Evolutionary conservation across 495 filamentous ascomycete genomes (phyloP).

Genomic region (Penicillium paradoxum): DNA sequence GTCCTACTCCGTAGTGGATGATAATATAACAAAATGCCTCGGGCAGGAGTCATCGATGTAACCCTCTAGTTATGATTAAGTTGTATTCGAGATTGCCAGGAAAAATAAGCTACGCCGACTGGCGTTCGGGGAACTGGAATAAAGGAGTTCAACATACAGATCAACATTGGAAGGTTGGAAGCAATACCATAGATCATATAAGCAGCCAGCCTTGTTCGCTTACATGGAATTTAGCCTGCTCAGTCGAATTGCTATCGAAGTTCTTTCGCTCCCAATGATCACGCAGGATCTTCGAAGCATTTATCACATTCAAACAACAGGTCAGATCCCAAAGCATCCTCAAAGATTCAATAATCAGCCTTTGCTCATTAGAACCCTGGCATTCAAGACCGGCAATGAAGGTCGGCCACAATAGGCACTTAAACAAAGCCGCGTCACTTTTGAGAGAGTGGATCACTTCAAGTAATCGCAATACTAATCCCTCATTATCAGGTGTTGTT

Average conservation of each 20-base stretch:
- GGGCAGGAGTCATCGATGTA: too few species aligned
- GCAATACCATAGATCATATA: not conserved
- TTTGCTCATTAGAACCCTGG: not conserved
- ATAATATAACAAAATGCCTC: too few species aligned
- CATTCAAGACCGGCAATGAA: slow-evolving; percentile 48
- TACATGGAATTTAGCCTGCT: not conserved
- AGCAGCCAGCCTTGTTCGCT: not conserved
- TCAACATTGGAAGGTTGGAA: too few species aligned
- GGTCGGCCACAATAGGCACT: slow-evolving; percentile 49
- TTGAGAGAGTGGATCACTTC: slow-evolving; percentile 35
- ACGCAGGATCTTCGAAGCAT: slow-evolving; percentile 2
- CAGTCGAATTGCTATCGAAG: not conserved
- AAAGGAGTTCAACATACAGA: too few species aligned
- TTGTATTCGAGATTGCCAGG: too few species aligned
- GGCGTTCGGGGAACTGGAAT: too few species aligned
- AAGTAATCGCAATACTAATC: slow-evolving; percentile 34
- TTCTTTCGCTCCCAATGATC: not conserved
- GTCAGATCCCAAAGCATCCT: slow-evolving; percentile 23
- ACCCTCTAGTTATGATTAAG: too few species aligned
- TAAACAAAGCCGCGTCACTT: slow-evolving; percentile 41
- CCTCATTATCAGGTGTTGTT: not conserved
- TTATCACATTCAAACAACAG: slow-evolving; percentile 26
- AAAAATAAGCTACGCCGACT: too few species aligned
- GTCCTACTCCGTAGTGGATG: too few species aligned
- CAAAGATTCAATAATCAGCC: slow-evolving; percentile 9